Evolutionary conservation across 108 stramenopile genomes (phyloP).

Genomic region (Cyclostephanos invisitatus): DNA sequence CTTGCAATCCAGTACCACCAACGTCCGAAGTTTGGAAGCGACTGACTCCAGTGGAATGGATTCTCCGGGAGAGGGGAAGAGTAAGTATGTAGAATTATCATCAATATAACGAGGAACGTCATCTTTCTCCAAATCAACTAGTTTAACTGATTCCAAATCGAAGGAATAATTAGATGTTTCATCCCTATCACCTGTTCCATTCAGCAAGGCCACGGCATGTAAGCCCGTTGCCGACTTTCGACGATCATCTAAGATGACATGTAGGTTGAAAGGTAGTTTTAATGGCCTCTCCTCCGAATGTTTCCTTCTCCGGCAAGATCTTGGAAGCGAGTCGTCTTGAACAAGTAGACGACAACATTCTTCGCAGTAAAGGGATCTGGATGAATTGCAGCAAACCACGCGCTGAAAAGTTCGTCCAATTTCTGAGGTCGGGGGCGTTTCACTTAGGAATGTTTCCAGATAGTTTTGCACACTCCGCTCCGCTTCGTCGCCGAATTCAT

Average conservation of each 20-base stretch:
- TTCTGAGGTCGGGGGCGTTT: constrained; percentile 1
- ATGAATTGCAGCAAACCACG: constrained; percentile 56
- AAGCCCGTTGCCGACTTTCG: constrained; percentile 63
- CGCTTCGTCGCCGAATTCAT: not conserved
- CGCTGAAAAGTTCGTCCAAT: constrained; percentile 26
- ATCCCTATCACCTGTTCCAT: constrained; percentile 12
- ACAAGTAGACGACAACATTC: constrained; percentile 64
- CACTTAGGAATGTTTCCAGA: constrained; percentile 5
- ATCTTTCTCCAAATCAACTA: constrained; percentile 34
- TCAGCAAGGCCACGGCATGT: constrained; percentile 55
- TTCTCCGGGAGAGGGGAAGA: constrained; percentile 61
- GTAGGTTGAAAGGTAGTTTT: constrained; percentile 61
- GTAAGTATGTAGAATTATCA: constrained; percentile 43
- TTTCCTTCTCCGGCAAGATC: constrained; percentile 28
- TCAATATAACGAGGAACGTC: constrained; percentile 26
- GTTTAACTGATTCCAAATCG: constrained; percentile 18
- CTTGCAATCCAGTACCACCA: constrained; percentile 77
- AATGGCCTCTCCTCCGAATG: constrained; percentile 24
- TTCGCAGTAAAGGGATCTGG: constrained; percentile 70
- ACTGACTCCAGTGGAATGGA: constrained; percentile 65
- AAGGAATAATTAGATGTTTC: not conserved
- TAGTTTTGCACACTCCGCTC: constrained; percentile 17
- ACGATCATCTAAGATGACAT: constrained; percentile 72
- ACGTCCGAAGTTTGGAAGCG: constrained; percentile 40
- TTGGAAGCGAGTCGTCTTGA: constrained; percentile 53